Conservation (phyloP, 345 rosid species). For the Gossypium sturtianum region DNA sequence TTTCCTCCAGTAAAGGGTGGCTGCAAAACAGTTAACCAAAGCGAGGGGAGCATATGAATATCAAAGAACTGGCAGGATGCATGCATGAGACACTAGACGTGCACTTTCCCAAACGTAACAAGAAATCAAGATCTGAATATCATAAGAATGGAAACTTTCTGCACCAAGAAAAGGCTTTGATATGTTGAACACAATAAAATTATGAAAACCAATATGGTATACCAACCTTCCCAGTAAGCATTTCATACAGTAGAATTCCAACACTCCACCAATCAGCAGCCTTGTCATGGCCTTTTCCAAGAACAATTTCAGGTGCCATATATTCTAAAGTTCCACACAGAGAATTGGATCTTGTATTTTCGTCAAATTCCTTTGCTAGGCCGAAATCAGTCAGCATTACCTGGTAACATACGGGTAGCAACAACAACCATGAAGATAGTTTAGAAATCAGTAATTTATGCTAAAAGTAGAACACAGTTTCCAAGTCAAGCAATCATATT, state of each 20-base stretch:
- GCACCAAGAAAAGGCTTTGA: not conserved
- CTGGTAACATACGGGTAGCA: conserved; percentile 18
- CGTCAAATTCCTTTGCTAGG: conserved; percentile 80
- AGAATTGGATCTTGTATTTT: conserved; percentile 84
- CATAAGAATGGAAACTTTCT: not conserved
- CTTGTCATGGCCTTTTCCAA: conserved; percentile 89
- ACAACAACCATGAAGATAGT: not conserved
- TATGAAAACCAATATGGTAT: not conserved
- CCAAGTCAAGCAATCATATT: not conserved
- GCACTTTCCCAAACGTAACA: not conserved
- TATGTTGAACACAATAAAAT: not conserved
- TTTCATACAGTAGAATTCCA: conserved; percentile 82
- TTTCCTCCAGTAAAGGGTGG: conserved; percentile 47
- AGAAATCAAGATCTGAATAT: not conserved
- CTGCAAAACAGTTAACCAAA: conserved; percentile 22
- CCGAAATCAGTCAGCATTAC: conserved; percentile 92
- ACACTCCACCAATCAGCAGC: conserved; percentile 99
- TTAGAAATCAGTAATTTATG: not conserved
- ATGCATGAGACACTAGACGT: not conserved
- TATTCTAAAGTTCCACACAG: conserved; percentile 94
- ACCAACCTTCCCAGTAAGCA: conserved; percentile 62
- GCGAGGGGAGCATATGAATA: not conserved
- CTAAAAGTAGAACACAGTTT: not conserved
- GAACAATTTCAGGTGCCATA: conserved; percentile 92
- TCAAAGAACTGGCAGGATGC: not conserved